Evolutionary conservation across 441 rosid genomes (phyloP).

Genomic region (Erodium chrysanthum): DNA sequence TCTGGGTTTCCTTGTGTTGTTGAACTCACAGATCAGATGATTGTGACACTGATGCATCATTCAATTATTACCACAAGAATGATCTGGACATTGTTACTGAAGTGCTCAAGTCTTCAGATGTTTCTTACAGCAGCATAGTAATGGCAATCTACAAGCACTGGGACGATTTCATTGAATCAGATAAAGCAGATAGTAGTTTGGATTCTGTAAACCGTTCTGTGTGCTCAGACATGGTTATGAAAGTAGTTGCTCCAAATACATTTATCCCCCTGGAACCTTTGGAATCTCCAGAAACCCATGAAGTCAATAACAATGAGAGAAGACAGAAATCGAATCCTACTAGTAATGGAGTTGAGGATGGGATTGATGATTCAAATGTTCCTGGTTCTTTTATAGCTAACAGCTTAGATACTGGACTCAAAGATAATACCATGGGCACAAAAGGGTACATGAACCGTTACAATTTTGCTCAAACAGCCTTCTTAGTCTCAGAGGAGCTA

Average conservation of each 20-base stretch:
- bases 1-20: slow-evolving; percentile 7
- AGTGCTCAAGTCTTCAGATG: slow-evolving; percentile 50
- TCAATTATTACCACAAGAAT: slow-evolving; percentile 52
- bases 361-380: slow-evolving; percentile 8
- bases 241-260: slow-evolving; percentile 26
- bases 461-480: slow-evolving; percentile 62
- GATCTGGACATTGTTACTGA: slow-evolving; percentile 50
- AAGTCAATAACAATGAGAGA: slow-evolving; percentile 24
- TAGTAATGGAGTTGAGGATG: slow-evolving; percentile 29
- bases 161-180: slow-evolving; percentile 36
- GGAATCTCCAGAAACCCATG: slow-evolving; percentile 28
- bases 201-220: slow-evolving; percentile 28
- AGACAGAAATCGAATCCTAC: slow-evolving; percentile 30
- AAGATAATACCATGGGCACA: slow-evolving; percentile 23
- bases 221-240: slow-evolving; percentile 22
- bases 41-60: slow-evolving; percentile 30
- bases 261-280: slow-evolving; percentile 21
- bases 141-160: slow-evolving; percentile 55
- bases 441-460: slow-evolving; percentile 55
- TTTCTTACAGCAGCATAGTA: slow-evolving; percentile 39
- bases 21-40: slow-evolving; percentile 68
- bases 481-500: slow-evolving; percentile 56
- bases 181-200: slow-evolving; percentile 28
- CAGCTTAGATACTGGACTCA: slow-evolving; percentile 29
- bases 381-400: slow-evolving; percentile 24